Evolutionary conservation across 2,329 filamentous ascomycete genomes (phyloP).

Genomic region (Domatiomyces catenatus): DNA sequence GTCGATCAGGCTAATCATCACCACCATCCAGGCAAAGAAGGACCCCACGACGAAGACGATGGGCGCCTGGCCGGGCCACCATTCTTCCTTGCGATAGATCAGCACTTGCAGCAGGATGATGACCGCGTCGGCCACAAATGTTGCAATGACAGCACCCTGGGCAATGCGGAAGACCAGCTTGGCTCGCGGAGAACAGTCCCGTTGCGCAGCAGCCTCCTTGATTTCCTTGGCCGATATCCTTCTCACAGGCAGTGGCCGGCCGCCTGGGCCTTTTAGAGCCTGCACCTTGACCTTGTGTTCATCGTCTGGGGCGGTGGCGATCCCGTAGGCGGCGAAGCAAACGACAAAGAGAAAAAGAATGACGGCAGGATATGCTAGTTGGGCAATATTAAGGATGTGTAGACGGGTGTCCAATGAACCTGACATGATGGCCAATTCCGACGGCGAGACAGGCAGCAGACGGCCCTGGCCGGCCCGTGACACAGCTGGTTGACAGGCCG

Average conservation of each 20-base stretch:
- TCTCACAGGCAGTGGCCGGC: conserved; percentile 67
- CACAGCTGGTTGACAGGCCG: not conserved
- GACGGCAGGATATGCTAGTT: conserved; percentile 46
- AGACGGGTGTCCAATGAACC: conserved; percentile 5
- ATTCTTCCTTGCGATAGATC: conserved; percentile 45
- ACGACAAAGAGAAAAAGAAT: conserved; percentile 49
- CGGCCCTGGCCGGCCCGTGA: not conserved
- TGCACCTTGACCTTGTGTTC: conserved; percentile 21
- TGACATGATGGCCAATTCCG: conserved; percentile 10
- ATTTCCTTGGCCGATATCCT: conserved; percentile 35
- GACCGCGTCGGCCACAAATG: conserved; percentile 59
- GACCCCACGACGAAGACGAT: conserved; percentile 72
- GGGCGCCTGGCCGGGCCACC: conserved; percentile 69
- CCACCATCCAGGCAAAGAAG: conserved; percentile 73
- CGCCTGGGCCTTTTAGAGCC: conserved; percentile 53
- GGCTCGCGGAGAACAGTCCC: conserved; percentile 48
- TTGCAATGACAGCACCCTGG: conserved; percentile 53
- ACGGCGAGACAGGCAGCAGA: conserved; percentile 4
- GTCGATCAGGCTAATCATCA: conserved; percentile 76
- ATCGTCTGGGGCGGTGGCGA: conserved; percentile 37
- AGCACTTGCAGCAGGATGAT: conserved; percentile 63
- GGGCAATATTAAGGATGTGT: conserved; percentile 14
- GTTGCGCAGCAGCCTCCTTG: conserved; percentile 29
- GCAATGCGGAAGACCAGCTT: conserved; percentile 64
- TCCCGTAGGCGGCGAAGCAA: conserved; percentile 46